These are phyloP conservation scores for Reticulascus tulasneorum DNA, from an alignment of 2,329 filamentous ascomycete species.

Conservation along the genomic window DNA sequence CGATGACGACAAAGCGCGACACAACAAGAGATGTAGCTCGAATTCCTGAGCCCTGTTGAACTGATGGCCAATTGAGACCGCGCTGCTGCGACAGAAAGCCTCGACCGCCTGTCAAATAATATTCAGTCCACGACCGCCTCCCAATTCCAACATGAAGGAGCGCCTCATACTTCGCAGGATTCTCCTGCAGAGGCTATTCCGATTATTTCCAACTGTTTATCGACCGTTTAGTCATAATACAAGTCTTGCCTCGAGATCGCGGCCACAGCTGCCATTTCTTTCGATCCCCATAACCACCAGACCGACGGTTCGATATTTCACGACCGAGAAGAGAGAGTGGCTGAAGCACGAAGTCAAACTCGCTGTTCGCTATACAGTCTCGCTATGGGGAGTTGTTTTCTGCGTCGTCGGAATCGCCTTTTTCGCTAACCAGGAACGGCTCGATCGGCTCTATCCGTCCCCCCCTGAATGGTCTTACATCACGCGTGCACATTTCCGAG, in stretches of 20 bases:
- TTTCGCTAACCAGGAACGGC: conserved; percentile 66
- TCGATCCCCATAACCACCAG: conserved; percentile 42
- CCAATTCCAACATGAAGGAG: conserved; percentile 36
- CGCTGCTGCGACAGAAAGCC: too few relatives aligned
- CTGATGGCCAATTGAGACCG: too few relatives aligned
- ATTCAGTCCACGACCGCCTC: too few relatives aligned
- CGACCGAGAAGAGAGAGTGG: conserved; percentile 71
- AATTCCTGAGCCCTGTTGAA: too few relatives aligned
- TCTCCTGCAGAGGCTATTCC: conserved; percentile 18
- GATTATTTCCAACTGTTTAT: conserved; percentile 8
- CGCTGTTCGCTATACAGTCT: conserved; percentile 63
- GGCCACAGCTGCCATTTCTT: conserved; percentile 50
- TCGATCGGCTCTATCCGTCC: conserved; percentile 74
- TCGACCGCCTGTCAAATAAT: too few relatives aligned
- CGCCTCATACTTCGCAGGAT: conserved; percentile 32
- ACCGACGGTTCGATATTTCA: conserved; percentile 65
- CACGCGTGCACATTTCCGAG: conserved; percentile 64
- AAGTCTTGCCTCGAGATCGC: conserved; percentile 24
- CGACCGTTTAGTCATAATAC: conserved; percentile 15
- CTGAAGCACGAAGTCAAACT: conserved; percentile 67
- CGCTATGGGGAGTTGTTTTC: conserved; percentile 60
- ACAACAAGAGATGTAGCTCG: too few relatives aligned
- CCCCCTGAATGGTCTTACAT: conserved; percentile 76
- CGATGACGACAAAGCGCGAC: too few relatives aligned
- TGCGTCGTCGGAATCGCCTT: conserved; percentile 59